phyloP scores from a whole-genome alignment of 768 basidiomycete genomes.

The Grammothele lineata region DNA sequence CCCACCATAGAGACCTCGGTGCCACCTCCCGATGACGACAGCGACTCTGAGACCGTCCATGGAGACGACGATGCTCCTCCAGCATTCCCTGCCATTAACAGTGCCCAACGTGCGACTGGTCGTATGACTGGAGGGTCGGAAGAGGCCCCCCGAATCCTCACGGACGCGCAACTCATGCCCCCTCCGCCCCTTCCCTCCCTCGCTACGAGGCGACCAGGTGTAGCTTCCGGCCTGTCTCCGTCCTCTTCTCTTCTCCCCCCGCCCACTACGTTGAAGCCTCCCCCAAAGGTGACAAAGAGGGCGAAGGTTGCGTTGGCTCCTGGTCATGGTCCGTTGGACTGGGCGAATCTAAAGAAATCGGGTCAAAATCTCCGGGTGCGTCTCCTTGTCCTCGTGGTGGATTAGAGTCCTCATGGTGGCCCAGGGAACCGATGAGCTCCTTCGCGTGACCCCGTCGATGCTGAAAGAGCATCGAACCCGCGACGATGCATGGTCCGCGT shows the following conservation, averaged over 20 bases:
- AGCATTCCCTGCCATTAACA: conserved; percentile 67
- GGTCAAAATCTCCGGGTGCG: conserved; percentile 75
- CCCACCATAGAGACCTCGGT: conserved; percentile 38
- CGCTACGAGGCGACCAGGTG: conserved; percentile 33
- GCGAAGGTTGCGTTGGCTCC: conserved; percentile 88
- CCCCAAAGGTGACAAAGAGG: conserved; percentile 51
- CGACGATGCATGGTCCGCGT: conserved; percentile 90
- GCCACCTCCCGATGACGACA: conserved; percentile 28
- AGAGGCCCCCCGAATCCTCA: conserved; percentile 40
- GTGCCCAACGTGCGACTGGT: conserved; percentile 55
- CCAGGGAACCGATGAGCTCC: conserved; percentile 66
- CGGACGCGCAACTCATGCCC: conserved; percentile 50
- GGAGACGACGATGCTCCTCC: conserved; percentile 50
- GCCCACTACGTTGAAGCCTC: conserved; percentile 57
- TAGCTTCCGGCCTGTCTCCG: conserved; percentile 8
- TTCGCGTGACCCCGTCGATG: conserved; percentile 71
- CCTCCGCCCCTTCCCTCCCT: conserved; percentile 41
- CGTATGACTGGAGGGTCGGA: conserved; percentile 19
- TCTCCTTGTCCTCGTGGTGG: conserved; percentile 5
- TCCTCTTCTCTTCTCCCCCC: conserved; percentile 46
- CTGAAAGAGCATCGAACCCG: conserved; percentile 77
- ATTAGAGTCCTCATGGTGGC: not conserved
- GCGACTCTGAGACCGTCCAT: conserved; percentile 35
- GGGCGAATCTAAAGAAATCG: conserved; percentile 83
- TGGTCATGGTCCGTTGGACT: conserved; percentile 89